Conservation (phyloP, 2,329 filamentous ascomycete species). For the Pseudocercospora vitis region DNA sequence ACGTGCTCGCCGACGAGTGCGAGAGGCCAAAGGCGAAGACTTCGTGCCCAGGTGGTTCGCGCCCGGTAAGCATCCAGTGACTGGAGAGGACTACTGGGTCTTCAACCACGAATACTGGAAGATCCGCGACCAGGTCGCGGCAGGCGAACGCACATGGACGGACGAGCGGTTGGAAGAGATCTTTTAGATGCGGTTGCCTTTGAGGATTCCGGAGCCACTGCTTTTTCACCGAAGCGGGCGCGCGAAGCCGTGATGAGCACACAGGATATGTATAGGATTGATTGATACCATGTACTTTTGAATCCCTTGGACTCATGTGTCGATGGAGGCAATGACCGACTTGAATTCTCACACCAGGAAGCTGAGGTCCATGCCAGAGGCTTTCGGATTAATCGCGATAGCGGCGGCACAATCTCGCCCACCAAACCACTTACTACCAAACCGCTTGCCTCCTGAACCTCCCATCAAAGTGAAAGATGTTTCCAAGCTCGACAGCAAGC, state of each 20-base stretch:
- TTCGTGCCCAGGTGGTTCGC: conserved; percentile 85
- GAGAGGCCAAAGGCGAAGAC: conserved; percentile 77
- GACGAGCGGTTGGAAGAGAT: conserved; percentile 68
- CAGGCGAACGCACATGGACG: conserved; percentile 64
- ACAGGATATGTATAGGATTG: conserved; percentile 5
- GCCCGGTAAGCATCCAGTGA: conserved; percentile 70
- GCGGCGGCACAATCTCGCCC: too few species aligned
- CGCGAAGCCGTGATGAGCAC: conserved; percentile 1
- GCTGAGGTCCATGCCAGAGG: too few species aligned
- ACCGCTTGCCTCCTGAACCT: too few species aligned
- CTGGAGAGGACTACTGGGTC: conserved; percentile 86
- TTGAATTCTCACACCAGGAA: too few species aligned
- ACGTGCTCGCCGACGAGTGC: conserved; percentile 67
- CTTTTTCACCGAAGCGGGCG: neutral
- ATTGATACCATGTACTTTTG: conserved; percentile 7
- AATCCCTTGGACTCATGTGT: neutral
- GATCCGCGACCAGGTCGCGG: conserved; percentile 64
- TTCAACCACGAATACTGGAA: conserved; percentile 90
- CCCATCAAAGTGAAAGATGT: too few species aligned
- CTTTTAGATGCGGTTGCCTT: conserved; percentile 51
- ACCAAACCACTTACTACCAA: too few species aligned
- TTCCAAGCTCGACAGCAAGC: too few species aligned
- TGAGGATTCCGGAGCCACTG: neutral
- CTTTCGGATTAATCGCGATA: too few species aligned
- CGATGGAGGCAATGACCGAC: too few species aligned